A percentile compares a stretch with the other conserved stretches of the same genome.
These are phyloP conservation scores for Echria macrotheca DNA, from an alignment of 495 filamentous ascomycete genomes.

Conservation along the genomic window DNA sequence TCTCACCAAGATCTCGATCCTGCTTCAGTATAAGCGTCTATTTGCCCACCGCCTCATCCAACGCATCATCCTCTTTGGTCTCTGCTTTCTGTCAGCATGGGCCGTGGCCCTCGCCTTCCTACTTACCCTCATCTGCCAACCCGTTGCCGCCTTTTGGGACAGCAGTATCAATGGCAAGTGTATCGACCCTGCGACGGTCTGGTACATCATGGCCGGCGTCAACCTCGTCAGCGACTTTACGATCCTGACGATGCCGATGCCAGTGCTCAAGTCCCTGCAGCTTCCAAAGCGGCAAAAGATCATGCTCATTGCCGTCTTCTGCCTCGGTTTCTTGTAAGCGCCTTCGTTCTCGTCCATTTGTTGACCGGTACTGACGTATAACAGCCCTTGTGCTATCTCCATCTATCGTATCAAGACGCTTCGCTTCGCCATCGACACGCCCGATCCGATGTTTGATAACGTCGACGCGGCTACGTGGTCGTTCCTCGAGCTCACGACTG, in stretches of 20 bases:
- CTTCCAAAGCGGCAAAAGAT: conserved; percentile 41
- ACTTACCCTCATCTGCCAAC: conserved; percentile 28
- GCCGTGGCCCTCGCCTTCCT: conserved; percentile 26
- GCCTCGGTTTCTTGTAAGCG: conserved; percentile 42
- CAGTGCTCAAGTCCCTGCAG: conserved; percentile 27
- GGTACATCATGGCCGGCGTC: conserved; percentile 39
- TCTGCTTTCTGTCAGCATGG: conserved; percentile 30
- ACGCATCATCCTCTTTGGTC: conserved; percentile 21
- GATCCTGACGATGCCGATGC: conserved; percentile 24
- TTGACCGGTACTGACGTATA: conserved; percentile 20
- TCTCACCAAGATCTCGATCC: conserved; percentile 30
- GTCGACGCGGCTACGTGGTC: conserved; percentile 51
- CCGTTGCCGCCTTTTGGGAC: conserved; percentile 34
- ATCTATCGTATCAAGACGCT: conserved; percentile 34
- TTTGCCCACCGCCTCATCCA: conserved; percentile 28
- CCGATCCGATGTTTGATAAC: conserved; percentile 38
- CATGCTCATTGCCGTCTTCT: conserved; percentile 39
- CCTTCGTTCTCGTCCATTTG: background rate
- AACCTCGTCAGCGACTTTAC: conserved; percentile 25
- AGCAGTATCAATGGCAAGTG: conserved; percentile 21
- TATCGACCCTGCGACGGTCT: conserved; percentile 27
- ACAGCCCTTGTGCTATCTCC: conserved; percentile 26
- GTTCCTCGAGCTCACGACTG: conserved; percentile 48
- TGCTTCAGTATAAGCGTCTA: conserved; percentile 35
- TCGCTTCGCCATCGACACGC: conserved; percentile 34